Evolutionary conservation across 768 basidiomycete species (phyloP), one percentile per base, ranked within the genome.

Genomic region (Boletus rufocinnamomeus): DNA sequence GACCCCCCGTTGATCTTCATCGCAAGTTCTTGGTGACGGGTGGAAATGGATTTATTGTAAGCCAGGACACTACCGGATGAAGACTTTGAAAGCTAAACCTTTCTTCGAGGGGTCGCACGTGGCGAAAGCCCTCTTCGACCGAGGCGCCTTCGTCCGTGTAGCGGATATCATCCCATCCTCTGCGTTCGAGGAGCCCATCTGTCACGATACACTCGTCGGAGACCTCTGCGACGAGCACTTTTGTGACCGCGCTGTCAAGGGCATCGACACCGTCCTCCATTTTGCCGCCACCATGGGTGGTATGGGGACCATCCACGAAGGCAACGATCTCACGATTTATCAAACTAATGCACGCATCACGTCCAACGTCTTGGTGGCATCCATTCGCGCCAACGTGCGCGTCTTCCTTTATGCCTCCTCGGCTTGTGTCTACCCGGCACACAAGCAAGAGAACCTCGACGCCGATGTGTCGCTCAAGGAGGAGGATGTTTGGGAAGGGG

Each of bases 221-320:
- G 74, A 84, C 60, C 74, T 86, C 3, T 78, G 79, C 59, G 78
- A 84, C 40, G 65, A 62, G 4, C 58, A 68, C 14, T 70, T 79
- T 50, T 82, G 78, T 61, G 56, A 70, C 16, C 68, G 63, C 3
- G 77, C 65, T 1, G 73, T 82, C 8, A 66, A 63, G n/a, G 79
- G 72, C 30, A 73, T 82, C 0, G 61, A 77, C 50, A 74, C 69
- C 8, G 76, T 86, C 27, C 70, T 84, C 21, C 84, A 86, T 65
- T 81, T 86, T 60, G 82, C 85, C 13, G 84, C 84, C 2, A 81
- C 75, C 23, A 85, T 84, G 84, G 84, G 84, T 4, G 85, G 85
- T 0, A 86, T 86, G 85, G 85, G 85, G 2, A 77, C 78, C 0
- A 86, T 86, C 47, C 84, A 85, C 60, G 63, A 70, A 5, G 70